These are phyloP conservation scores for Ophiostoma tasmaniense DNA, from an alignment of 2,329 filamentous ascomycete species.

Conservation along the genomic window DNA sequence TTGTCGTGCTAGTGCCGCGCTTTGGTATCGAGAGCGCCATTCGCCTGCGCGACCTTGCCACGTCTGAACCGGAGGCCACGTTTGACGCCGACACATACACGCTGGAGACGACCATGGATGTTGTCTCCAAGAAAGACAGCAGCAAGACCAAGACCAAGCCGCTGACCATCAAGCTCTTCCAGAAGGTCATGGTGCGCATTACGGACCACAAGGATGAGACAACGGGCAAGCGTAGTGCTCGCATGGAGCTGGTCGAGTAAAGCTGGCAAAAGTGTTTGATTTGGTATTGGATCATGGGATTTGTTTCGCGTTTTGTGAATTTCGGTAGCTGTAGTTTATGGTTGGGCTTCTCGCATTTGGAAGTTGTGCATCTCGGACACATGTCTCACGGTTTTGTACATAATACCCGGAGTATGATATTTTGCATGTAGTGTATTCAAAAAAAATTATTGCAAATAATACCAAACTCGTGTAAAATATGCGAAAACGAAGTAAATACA, in stretches of 20 bases:
- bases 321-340: neutral
- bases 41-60: constrained; percentile 69
- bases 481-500: neutral
- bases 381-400: constrained; percentile 7
- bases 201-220: constrained; percentile 88
- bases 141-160: constrained; percentile 34
- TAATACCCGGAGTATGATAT: constrained; percentile 14
- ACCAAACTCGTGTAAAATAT: neutral
- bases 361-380: neutral
- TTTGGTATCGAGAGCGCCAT: constrained; percentile 95
- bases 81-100: constrained; percentile 84
- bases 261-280: neutral
- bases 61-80: constrained; percentile 63
- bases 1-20: constrained; percentile 89
- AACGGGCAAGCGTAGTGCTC: constrained; percentile 91
- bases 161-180: constrained; percentile 72
- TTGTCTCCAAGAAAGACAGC: neutral
- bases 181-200: constrained; percentile 82
- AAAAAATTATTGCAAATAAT: neutral
- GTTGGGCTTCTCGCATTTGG: neutral
- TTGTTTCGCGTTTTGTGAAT: neutral
- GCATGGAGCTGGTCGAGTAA: constrained; percentile 55
- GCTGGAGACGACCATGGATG: constrained; percentile 43
- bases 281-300: neutral
- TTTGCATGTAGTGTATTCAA: constrained; percentile 9